Base-by-base conservation (phyloP, 805 yeast species). In the Kregervanrija delftensis region DNA sequence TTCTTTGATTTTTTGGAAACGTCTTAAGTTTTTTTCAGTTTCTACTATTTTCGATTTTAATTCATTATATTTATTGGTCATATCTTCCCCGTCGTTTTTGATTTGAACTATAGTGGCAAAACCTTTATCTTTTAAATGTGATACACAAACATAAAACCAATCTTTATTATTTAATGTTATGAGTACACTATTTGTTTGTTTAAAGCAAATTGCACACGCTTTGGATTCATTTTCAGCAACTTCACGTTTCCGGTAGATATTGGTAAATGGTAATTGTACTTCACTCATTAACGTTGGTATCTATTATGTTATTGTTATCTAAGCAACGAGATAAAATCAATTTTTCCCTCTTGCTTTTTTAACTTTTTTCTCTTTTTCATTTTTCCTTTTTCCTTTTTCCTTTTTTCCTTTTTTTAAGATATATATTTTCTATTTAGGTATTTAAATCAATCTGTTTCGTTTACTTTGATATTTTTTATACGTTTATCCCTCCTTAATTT, bases 191-290 rank as follows among this genome's bases (percentile, higher is more conserved):
- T 60, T 40, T 0, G 78, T 60, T 1, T 78, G 72, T 49, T 74
- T 76, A 58, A 62, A 76, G 61, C 84, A 78, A 11, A 77, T 57
- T 15, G 48, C 49, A 54, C 84, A 78, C 1, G 82, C 57, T 49
- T 66, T 72, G 22, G 70, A 43, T 44, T 70, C 73, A 3, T 54
- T 44, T 1, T 58, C 64, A 1, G 76, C 68, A 10, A 73, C 82
- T 42, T 60, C 61, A 40, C 74, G 63, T 31, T 66, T 50, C 11
- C 51, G 58, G 54, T 78, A 77, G 4, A 58, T 41, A 39, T 64
- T 61, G 4, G 42, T 45, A 43, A 64, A 64, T 9, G 67, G 65
- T 12, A 49, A 39, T 14, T 22, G 28, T 6, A 10, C 13, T 30
- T 33, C 39, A 28, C 37, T 33, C 40, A 36, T 35, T 22, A 22